phyloP scores from a whole-genome alignment of 1,139 yeast genomes.

The Scheffersomyces insectosa region DNA sequence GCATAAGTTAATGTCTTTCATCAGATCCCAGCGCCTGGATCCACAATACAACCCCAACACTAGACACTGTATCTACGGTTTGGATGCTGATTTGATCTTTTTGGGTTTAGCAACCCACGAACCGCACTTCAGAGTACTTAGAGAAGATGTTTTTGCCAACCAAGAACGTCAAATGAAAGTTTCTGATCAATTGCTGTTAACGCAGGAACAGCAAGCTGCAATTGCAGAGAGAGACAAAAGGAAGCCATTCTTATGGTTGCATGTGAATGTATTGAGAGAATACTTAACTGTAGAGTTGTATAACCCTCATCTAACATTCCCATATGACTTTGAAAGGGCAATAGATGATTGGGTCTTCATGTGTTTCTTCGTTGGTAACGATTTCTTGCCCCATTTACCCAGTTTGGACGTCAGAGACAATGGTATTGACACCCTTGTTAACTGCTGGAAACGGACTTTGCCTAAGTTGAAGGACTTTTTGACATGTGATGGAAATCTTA shows the following conservation, averaged over 20 bases:
- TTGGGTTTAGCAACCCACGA: conserved; percentile 95
- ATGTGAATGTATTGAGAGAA: conserved; percentile 83
- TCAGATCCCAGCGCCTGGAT: conserved; percentile 81
- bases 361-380: conserved; percentile 99
- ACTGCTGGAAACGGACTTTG: conserved; percentile 77
- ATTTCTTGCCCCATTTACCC: conserved; percentile 96
- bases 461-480: conserved; percentile 72
- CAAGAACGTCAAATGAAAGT: conserved; percentile 48
- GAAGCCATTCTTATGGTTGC: conserved; percentile 94
- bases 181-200: conserved; percentile 56
- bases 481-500: conserved; percentile 85
- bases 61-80: conserved; percentile 91
- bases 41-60: conserved; percentile 87
- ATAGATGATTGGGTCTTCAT: conserved; percentile 98
- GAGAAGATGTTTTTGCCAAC: conserved; percentile 94
- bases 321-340: conserved; percentile 89
- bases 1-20: conserved; percentile 94
- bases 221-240: conserved; percentile 59
- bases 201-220: conserved; percentile 58
- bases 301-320: conserved; percentile 68
- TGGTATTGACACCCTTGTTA: conserved; percentile 79
- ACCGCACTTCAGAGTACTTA: conserved; percentile 88
- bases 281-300: conserved; percentile 81
- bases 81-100: conserved; percentile 97
- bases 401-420: conserved; percentile 93